Conservation (phyloP, 2,329 filamentous ascomycete genomes). For the Aspergillus puulaauensis region DNA sequence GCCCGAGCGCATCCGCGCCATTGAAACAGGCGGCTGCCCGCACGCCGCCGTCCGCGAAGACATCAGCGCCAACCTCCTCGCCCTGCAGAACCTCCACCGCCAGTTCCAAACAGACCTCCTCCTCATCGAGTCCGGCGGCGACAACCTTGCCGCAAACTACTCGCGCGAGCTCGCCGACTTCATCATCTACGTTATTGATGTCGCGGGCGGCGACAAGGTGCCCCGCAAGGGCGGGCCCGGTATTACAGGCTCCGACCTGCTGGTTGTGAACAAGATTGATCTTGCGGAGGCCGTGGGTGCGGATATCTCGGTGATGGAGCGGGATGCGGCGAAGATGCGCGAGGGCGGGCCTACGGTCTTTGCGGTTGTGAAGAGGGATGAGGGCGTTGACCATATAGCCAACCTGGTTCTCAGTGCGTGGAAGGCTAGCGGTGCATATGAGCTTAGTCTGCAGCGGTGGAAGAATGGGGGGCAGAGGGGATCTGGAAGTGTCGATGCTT, state of each 20-base stretch:
- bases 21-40: constrained; percentile 95
- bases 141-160: constrained; percentile 98
- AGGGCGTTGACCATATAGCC: constrained; percentile 82
- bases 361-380: constrained; percentile 91
- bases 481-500: constrained; percentile 28
- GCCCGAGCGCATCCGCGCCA: constrained; percentile 80
- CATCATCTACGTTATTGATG: constrained; percentile 98
- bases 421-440: constrained; percentile 78
- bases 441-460: constrained; percentile 45
- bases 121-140: constrained; percentile 91
- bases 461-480: constrained; percentile 39
- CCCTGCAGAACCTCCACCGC: constrained; percentile 82
- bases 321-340: constrained; percentile 89
- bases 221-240: constrained; percentile 93
- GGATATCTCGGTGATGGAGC: constrained; percentile 89
- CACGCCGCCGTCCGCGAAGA: constrained; percentile 97
- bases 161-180: constrained; percentile 91
- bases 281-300: constrained; percentile 86
- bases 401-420: constrained; percentile 87
- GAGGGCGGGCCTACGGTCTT: constrained; percentile 95
- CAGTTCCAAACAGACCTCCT: constrained; percentile 80
- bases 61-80: constrained; percentile 89
- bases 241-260: constrained; percentile 91
- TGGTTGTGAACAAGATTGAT: constrained; percentile 98
- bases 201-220: constrained; percentile 93